Evolutionary conservation across 129 eudicot species (phyloP).

Genomic region (Flaveria trinervia): DNA sequence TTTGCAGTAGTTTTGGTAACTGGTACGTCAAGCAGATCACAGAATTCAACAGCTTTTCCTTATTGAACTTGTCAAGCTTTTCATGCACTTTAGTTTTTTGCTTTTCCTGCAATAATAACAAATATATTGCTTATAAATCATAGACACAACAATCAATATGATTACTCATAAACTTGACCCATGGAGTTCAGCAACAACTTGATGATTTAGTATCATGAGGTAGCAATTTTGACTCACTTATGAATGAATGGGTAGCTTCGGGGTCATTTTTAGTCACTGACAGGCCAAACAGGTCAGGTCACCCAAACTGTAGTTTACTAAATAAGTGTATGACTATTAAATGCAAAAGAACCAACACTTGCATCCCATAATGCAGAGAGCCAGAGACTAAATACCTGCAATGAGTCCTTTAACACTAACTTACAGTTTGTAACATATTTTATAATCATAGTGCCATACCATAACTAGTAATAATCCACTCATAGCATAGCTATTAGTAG

Average conservation of each 20-base stretch:
- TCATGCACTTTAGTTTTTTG: constrained; percentile 76
- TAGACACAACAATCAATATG: constrained; percentile 3
- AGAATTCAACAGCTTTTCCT: constrained; percentile 80
- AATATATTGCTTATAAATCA: constrained; percentile 8
- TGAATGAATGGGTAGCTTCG: background rate
- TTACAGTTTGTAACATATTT: background rate
- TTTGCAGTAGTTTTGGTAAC: constrained; percentile 53
- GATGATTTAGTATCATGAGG: background rate
- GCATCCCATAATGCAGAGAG: background rate
- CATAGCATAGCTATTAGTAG: too few species aligned
- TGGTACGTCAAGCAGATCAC: constrained; percentile 82
- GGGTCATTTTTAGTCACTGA: background rate
- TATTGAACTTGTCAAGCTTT: constrained; percentile 74
- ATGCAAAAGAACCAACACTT: background rate
- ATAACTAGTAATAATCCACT: too few species aligned
- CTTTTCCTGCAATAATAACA: constrained; percentile 64
- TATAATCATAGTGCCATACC: too few species aligned
- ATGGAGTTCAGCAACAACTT: background rate
- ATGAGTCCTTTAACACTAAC: background rate
- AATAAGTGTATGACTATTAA: background rate
- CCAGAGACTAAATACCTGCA: background rate
- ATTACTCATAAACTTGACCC: background rate
- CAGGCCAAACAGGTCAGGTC: background rate
- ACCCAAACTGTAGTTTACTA: background rate
- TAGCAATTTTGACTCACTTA: constrained; percentile 1